Evolutionary conservation across 805 yeast genomes (phyloP), one percentile per base, ranked within the genome.

Genomic region (Suhomyces vadensis): DNA sequence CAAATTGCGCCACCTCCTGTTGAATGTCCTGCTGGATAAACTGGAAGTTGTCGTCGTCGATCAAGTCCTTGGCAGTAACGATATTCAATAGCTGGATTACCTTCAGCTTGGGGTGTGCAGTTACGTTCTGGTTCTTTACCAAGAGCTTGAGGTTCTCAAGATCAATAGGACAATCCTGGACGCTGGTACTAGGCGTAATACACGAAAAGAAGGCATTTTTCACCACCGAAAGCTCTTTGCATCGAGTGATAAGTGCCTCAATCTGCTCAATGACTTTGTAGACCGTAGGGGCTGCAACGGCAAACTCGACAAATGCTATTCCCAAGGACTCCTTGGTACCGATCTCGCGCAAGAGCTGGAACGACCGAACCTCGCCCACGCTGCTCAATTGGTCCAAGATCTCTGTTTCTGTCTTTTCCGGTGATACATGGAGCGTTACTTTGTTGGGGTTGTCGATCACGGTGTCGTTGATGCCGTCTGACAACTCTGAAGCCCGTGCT

Each of bases 1-100:
- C 90, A 50, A 65, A 65, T 44, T 68, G 64, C n/a, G 62, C 54
- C 33, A 81, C 78, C 50, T 81, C 81, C 7, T 62, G 55, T 16
- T 55, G 43, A 17, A 91, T 72, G 27, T 86, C 85, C 4, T 72
- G 69, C 35, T 70, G 60, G 14, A 85, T 67, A 37, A 77, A 79
- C 19, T 72, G 64, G 50, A 68, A 79, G 23, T 69, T 74, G 0
- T 58, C 59, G 20, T 73, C 78, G 35, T 79, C 79, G 16, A 73
- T 62, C 42, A 87, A 63, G 49, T 87, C 95, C 26, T 80, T 79
- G 1, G 83, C 76, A 2, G 84, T 75, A 1, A 87, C 73, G 37
- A 81, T 67, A 56, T 90, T 91, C 27, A 87, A 60, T 3, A 90
- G 63, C 44, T 85, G 81, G 6, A 91, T 57, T 1, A 86, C 88